Evolutionary conservation across 2,329 filamentous ascomycete species (phyloP).

Genomic region (Monosporascus cannonballus): DNA sequence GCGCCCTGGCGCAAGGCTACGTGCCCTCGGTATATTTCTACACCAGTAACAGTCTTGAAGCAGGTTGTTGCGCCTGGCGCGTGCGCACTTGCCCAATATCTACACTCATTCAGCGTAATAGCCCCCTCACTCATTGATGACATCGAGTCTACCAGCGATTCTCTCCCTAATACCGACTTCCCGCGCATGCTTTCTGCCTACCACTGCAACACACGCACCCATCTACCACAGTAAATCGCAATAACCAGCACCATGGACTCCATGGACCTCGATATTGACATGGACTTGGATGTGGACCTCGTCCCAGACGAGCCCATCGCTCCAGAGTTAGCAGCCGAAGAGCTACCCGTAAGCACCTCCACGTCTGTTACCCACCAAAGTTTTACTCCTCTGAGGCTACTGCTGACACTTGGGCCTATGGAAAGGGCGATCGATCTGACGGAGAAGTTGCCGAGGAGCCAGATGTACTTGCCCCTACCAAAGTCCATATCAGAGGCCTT

Average conservation of each 20-base stretch:
- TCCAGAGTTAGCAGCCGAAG: constrained; percentile 22
- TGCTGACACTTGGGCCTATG: constrained; percentile 9
- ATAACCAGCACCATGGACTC: constrained; percentile 26
- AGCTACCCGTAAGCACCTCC: constrained; percentile 20
- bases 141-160: no score
- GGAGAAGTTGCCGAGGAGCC: constrained; percentile 34
- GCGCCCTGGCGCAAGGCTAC: no score
- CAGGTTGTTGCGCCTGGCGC: no score
- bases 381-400: neutral
- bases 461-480: constrained; percentile 42
- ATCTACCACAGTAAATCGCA: neutral
- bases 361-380: neutral
- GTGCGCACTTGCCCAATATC: no score
- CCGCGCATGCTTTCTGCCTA: no score
- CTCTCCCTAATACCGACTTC: no score
- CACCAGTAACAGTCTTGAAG: no score
- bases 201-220: no score
- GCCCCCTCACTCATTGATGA: no score
- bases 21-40: no score
- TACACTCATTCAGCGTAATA: no score
- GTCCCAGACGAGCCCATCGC: constrained; percentile 36
- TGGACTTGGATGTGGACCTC: constrained; percentile 56
- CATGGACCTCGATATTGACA: constrained; percentile 68
- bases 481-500: constrained; percentile 79
- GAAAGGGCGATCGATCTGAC: constrained; percentile 28